Evolutionary conservation across 805 yeast genomes (phyloP).

Genomic region (Yarrowia divulgata): DNA sequence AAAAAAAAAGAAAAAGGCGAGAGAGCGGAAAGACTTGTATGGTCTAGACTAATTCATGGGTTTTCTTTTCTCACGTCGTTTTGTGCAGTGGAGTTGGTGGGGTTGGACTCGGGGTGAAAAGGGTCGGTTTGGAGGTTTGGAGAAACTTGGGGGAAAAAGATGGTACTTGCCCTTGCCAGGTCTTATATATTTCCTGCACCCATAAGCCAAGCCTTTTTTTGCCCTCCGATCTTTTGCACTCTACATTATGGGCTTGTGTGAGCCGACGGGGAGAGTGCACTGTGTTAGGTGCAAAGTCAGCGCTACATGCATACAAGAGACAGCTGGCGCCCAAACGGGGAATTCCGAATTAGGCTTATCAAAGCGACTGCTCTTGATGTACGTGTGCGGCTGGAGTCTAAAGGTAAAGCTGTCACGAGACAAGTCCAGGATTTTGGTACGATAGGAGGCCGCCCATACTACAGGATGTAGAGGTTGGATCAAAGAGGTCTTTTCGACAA

Average conservation of each 20-base stretch:
- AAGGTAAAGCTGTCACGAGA: not conserved
- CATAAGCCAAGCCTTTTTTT: slow-evolving; percentile 22
- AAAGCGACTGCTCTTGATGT: slow-evolving; percentile 13
- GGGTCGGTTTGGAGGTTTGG: not conserved
- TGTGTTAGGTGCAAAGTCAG: slow-evolving; percentile 12
- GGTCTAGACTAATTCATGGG: slow-evolving; percentile 7
- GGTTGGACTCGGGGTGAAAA: no score
- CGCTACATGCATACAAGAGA: slow-evolving; percentile 28
- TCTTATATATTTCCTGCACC: slow-evolving; percentile 8
- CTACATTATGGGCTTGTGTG: slow-evolving; percentile 16
- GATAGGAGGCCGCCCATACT: no score
- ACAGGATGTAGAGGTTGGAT: no score
- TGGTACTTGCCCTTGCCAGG: not conserved
- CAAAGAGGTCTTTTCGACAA: no score
- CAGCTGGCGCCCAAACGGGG: slow-evolving; percentile 4
- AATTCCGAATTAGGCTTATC: slow-evolving; percentile 29
- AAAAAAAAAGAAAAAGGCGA: no score
- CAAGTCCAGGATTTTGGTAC: no score
- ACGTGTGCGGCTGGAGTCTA: slow-evolving; percentile 24
- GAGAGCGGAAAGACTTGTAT: no score
- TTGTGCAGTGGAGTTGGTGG: not conserved
- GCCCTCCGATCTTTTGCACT: not conserved
- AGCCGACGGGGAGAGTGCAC: not conserved
- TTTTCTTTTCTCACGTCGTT: not conserved
- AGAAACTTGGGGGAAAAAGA: not conserved